These are phyloP conservation scores for Neurospora sp. DNA, from an alignment of 495 filamentous ascomycete genomes.

Conservation along the genomic window DNA sequence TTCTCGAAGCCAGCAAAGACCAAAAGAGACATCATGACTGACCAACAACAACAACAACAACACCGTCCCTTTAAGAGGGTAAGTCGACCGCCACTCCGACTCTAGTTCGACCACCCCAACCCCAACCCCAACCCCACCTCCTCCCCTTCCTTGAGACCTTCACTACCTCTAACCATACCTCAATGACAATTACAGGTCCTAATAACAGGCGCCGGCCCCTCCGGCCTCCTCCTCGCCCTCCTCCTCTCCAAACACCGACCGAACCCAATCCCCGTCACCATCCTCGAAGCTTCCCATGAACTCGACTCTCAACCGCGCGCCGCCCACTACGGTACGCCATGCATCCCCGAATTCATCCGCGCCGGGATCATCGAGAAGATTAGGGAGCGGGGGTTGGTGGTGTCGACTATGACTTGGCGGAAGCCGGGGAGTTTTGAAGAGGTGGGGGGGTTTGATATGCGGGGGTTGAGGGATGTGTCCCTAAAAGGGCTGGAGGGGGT, in stretches of 20 bases:
- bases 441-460: neutral
- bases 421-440: constrained; percentile 14
- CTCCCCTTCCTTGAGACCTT: too few relatives aligned
- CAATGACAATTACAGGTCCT: too few relatives aligned
- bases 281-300: constrained; percentile 41
- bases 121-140: too few relatives aligned
- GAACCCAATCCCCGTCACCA: constrained; percentile 37
- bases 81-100: neutral
- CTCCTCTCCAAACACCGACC: constrained; percentile 38
- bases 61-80: neutral
- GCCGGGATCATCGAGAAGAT: constrained; percentile 49
- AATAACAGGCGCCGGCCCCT: constrained; percentile 41
- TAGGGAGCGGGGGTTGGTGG: constrained; percentile 34
- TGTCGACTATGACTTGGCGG: constrained; percentile 44
- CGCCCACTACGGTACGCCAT: constrained; percentile 43
- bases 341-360: constrained; percentile 43
- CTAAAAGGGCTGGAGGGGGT: neutral
- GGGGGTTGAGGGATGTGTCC: neutral
- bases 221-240: constrained; percentile 46
- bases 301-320: constrained; percentile 47
- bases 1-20: neutral
- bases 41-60: neutral
- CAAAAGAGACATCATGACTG: neutral
- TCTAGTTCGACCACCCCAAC: neutral
- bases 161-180: too few relatives aligned